Base-by-base conservation (phyloP, 2,329 filamentous ascomycete genomes). In the Monosporascus sp. region DNA sequence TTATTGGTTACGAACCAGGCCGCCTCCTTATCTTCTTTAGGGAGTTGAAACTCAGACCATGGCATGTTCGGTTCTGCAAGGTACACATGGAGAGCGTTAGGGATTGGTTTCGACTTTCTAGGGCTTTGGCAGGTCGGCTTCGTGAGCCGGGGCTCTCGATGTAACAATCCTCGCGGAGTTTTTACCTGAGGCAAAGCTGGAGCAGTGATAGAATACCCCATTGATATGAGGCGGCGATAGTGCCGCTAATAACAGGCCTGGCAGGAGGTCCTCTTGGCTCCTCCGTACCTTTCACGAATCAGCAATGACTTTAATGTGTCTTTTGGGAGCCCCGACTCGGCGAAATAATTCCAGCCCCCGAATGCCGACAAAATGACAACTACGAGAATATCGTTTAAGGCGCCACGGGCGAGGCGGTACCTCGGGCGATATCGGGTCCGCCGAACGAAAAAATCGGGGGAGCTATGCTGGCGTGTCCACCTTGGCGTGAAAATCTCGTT, bases 371-470 rank as follows among this genome's bases (percentile, higher is more conserved):
- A 55, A 60, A 58, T 50, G 49, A 54, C 37, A 4, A 11, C 16
- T 56, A 52, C 52, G 49, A 53, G 52, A 58, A 31, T 31, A n/a
- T n/a, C n/a, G n/a, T 31, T 31, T 8, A 31, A 31, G 27, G 8
- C 27, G 11, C 8, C 27, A 11, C 45, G 40, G 51, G 50, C 50
- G 45, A 56, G 52, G 55, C 44, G 45, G 51, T 53, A 61, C 50
- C 52, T 60, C 59, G 60, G 59, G 53, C 54, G 24, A 60, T 48
- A 46, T 61, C 60, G 60, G 60, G 52, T 50, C 53, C 43, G 56
- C 60, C 60, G 60, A 62, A 49, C 37, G 48, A 24, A 48, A 48
- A 54, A 60, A 55, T 53, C 52, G 48, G 49, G 52, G 57, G 59
- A 49, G 27, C 27, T 31, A 31, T 31, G 27, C 11, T 31, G 27